A percentile compares a stretch with the other conserved stretches of the same genome.
These are phyloP conservation scores for Volvox reticuliferus DNA, from an alignment of 139 green algal genomes.

Conservation along the genomic window DNA sequence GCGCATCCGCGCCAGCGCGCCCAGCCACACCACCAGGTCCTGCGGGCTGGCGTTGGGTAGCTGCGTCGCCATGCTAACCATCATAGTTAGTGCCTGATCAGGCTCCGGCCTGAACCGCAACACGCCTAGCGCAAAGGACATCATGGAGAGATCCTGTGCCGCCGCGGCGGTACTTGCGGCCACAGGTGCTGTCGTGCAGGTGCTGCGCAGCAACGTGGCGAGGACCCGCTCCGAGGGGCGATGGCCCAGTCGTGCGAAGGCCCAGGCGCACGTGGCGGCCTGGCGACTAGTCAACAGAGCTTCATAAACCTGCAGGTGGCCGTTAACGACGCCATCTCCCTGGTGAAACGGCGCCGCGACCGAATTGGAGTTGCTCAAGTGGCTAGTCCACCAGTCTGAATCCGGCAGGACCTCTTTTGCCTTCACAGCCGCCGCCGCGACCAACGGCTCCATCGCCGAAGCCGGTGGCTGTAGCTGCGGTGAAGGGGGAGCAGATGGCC, in stretches of 20 bases:
- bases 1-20: background rate
- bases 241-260: conserved; percentile 14
- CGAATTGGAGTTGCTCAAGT: background rate
- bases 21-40: conserved; percentile 33
- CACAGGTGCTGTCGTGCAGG: background rate
- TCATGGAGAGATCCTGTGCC: conserved; percentile 34
- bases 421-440: background rate
- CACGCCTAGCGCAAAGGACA: background rate
- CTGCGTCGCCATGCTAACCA: background rate
- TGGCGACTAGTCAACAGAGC: background rate
- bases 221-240: background rate
- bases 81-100: background rate
- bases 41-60: background rate
- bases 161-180: background rate
- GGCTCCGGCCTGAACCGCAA: background rate
- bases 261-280: conserved; percentile 25
- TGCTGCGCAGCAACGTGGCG: background rate
- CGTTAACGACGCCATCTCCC: background rate
- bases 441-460: background rate
- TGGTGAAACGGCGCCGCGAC: background rate
- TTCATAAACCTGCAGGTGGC: background rate
- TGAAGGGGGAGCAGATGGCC: background rate
- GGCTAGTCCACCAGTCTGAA: conserved; percentile 3
- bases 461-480: background rate
- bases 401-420: background rate